Base-by-base conservation (phyloP, 495 filamentous ascomycete genomes). In the Neurospora sp. region DNA sequence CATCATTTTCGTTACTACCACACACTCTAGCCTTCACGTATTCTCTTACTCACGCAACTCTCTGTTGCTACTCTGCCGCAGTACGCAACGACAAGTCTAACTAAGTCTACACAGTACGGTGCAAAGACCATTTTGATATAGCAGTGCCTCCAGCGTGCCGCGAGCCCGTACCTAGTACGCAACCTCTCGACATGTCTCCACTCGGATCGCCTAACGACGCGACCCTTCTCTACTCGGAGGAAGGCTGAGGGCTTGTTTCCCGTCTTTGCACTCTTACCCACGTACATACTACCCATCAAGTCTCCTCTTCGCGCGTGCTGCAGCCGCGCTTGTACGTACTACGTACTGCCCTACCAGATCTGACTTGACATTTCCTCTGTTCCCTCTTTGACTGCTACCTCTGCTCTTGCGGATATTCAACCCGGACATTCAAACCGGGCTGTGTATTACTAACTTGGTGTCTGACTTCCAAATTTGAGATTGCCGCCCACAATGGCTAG, bases 401-500 rank as follows among this genome's bases (percentile, higher is more conserved):
- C 77, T 75, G 72, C 76, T 72, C 71, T 79, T 74, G 75, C 78
- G 72, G 76, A 72, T 40, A 70, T 38, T 44, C 42, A 62, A 27
- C 5, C 48, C 48, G 48, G 77, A 75, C 73, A 76, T 44, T 76
- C 76, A 74, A 78, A 77, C 76, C 37, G 80, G 80, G 80, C 80
- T 81, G 80, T 80, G 80, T 78, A 77, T 75, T 78, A 77, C 80
- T 76, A 81, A 80, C 78, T 80, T 80, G 79, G 79, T 74, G 75
- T 73, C 77, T 75, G 73, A 77, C 76, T 82, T 84, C 80, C 82
- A 82, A 79, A 82, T 85, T 81, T 80, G 83, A 72, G 72, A 75
- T 77, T 76, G 73, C 77, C 79, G 77, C 80, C 79, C 72, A 74
- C 77, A 78, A 86, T 86, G 85, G 79, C 83, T 75, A 84, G 82